A percentile compares a stretch with the other conserved stretches of the same genome.
Evolutionary conservation across 306 rosid genomes (phyloP).

Genomic region (Medicago truncatula): DNA sequence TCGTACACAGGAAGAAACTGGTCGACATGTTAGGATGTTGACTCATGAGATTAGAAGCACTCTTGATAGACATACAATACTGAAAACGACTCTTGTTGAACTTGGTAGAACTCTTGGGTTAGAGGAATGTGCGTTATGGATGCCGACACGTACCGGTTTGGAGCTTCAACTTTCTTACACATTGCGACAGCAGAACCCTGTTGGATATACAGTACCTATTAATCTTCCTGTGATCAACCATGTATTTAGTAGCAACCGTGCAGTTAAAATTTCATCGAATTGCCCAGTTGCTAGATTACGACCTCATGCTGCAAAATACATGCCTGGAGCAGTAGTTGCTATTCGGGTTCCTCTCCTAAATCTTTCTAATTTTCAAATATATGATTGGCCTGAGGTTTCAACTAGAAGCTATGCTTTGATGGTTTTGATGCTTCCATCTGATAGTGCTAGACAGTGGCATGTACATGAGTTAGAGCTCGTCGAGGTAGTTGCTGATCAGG

Average conservation of each 20-base stretch:
- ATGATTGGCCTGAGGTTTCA: constrained; percentile 97
- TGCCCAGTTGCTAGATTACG: constrained; percentile 89
- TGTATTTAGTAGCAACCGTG: constrained; percentile 77
- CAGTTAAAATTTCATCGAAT: constrained; percentile 74
- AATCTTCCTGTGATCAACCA: constrained; percentile 92
- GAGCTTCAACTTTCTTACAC: constrained; percentile 98
- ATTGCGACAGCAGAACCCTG: constrained; percentile 90
- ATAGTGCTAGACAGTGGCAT: constrained; percentile 95
- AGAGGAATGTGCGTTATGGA: constrained; percentile 98
- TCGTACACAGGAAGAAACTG: constrained; percentile 83
- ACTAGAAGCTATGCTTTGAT: constrained; percentile 90
- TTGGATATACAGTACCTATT: constrained; percentile 87
- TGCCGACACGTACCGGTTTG: constrained; percentile 94
- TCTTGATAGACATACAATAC: constrained; percentile 75
- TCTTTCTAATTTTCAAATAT: constrained; percentile 94
- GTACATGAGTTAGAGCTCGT: constrained; percentile 92
- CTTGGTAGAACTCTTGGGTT: constrained; percentile 87
- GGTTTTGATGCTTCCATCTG: constrained; percentile 97
- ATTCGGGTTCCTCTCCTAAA: constrained; percentile 92
- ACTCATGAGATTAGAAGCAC: constrained; percentile 87
- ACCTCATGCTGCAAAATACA: constrained; percentile 66
- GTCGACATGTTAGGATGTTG: constrained; percentile 85
- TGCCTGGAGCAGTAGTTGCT: constrained; percentile 93
- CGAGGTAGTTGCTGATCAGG: constrained; percentile 99
- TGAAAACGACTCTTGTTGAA: constrained; percentile 76